Base-by-base conservation (phyloP, 805 yeast genomes). In the Scheffersomyces stipitis region DNA sequence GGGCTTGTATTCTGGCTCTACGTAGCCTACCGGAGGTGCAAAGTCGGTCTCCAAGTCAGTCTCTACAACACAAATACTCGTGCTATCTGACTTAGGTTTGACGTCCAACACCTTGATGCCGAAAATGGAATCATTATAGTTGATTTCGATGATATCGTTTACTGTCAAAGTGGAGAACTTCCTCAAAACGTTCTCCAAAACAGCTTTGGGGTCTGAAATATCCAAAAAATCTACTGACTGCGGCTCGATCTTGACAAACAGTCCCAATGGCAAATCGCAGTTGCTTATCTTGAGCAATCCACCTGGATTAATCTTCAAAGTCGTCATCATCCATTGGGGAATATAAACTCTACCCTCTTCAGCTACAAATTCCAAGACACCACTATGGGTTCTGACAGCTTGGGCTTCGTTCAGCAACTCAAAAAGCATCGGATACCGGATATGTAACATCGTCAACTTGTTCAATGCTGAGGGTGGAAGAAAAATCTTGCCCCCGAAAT, bases 1-100 rank as follows among this genome's bases (percentile, higher is more conserved):
- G 14, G 79, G 78, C 38, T 64, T 70, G 45, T 69, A 51, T 40
- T 86, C 89, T 1, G 96, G 96, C 56, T 91, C 98, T 14, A 86
- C 96, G 57, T 93, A 93, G 0, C 99, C 99, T 4, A 91, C 96
- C 0, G 99, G 99, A 2, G 99, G 96, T 1, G 97, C 98, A 68
- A 93, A 93, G 56, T 93, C 99, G 0, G 97, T 95, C 41, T 87
- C 96, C 43, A 93, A 71, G 66, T 93, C 99, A 0, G 99, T 93
- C 58, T 93, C 99, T 18, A 93, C 87, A 4, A 93, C 96, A 70
- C 97, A 91, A 10, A 91, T 83, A 41, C 96, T 86, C 23, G 75
- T 66, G 5, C 69, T 64, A 5, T 60, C 49, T 2, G 79, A 71
- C 35, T 83, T 86, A 0, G 98, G 98, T 52, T 86, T 86, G 18